Evolutionary conservation across 805 yeast genomes (phyloP).

Genomic region (Saccharomycopsis sp.): DNA sequence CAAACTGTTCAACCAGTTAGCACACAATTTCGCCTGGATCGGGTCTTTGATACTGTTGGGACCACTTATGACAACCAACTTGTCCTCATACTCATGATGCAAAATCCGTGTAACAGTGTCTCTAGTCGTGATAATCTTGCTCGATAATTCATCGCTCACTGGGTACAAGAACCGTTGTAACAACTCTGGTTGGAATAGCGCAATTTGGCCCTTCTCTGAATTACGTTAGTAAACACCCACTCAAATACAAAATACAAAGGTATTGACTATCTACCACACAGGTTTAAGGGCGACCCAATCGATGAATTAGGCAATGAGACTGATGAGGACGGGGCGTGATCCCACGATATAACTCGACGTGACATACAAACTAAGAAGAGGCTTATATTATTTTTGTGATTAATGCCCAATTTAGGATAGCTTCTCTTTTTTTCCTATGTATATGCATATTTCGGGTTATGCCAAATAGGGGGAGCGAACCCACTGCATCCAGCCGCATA

Average conservation of each 20-base stretch:
- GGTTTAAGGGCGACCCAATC: constrained; percentile 4
- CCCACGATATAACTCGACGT: background rate
- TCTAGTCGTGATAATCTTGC: constrained; percentile 30
- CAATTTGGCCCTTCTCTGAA: constrained; percentile 31
- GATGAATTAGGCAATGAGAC: constrained; percentile 18
- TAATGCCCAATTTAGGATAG: too few species aligned
- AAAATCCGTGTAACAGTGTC: constrained; percentile 24
- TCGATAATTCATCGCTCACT: constrained; percentile 26
- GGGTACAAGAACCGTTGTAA: constrained; percentile 36
- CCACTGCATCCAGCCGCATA: too few species aligned
- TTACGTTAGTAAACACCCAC: background rate
- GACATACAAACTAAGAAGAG: too few species aligned
- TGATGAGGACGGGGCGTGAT: constrained; percentile 18
- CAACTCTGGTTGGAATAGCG: constrained; percentile 39
- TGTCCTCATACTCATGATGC: constrained; percentile 7
- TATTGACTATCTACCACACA: background rate
- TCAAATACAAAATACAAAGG: background rate
- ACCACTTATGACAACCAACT: constrained; percentile 35
- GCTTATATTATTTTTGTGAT: too few species aligned
- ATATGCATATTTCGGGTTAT: too few species aligned
- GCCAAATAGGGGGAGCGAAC: too few species aligned
- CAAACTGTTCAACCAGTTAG: constrained; percentile 33
- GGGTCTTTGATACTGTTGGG: constrained; percentile 31
- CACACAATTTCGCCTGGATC: constrained; percentile 33
- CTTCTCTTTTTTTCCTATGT: too few species aligned